Evolutionary conservation across 208 protist genomes (phyloP), one percentile per base, ranked within the genome.

Genomic region (Trypanosoma avium): DNA sequence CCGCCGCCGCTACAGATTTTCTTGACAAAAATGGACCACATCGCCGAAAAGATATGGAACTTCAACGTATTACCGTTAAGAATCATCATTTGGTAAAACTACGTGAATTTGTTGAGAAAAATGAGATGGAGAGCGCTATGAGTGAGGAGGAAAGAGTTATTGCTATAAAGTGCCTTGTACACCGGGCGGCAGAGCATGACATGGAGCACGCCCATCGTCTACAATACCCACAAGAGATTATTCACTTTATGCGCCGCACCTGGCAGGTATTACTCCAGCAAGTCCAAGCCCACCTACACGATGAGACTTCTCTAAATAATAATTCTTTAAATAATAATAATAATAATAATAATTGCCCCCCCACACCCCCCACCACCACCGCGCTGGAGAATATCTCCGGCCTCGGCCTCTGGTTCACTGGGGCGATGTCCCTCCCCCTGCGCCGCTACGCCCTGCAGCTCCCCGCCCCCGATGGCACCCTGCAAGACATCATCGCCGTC

Each of bases 381-480:
- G 47, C 36, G 75, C 19, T 88, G 6, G 86, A 93, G 62, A 90
- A 81, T 50, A 81, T 90, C 50, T 90, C 82, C 12, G 81, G 75
- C 15, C 60, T 93, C 7, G 86, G 86, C 13, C 57, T 93, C 4
- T 93, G 86, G 86, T 93, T 82, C 58, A 71, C 6, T 32, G 79
- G 83, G 0, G 65, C 77, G 19, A 85, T 90, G 22, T 86, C 86
- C 7, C 65, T 88, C 12, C 81, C 86, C 5, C 74, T 90, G 26
- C 80, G 86, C 17, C 83, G 75, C 27, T 88, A 90, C 65, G 68
- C 77, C 1, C 62, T 90, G 27, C 79, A 81, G 54, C 61, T 86
- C 0, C 29, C 77, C 2, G 62, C 53, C 21, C 17, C 60, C 4
- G 75, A 82, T 48, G 75, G 71, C 22, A 69, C 53, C 8, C 59